A percentile compares a stretch with the other conserved stretches of the same genome.
These are phyloP conservation scores for Aspergillus flavus DNA, from an alignment of 2,329 filamentous ascomycete genomes.

Conservation along the genomic window DNA sequence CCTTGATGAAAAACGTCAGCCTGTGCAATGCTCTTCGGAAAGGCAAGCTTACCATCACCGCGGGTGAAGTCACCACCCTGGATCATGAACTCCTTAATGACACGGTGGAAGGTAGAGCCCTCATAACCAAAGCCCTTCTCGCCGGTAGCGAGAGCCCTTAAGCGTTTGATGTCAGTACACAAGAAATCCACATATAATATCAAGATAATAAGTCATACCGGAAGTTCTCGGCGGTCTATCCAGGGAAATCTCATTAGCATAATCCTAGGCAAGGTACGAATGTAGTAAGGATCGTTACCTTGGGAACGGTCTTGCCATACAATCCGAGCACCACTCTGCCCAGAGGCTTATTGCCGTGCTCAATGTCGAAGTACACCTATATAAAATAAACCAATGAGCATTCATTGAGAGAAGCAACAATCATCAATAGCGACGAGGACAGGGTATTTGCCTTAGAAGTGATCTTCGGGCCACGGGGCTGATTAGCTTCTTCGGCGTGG, in stretches of 20 bases:
- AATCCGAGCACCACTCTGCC: slow-evolving; percentile 66
- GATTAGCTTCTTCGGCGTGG: slow-evolving; percentile 69
- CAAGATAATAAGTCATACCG: slow-evolving; percentile 42
- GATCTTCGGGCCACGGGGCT: slow-evolving; percentile 76
- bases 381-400: slow-evolving; percentile 14
- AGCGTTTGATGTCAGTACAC: slow-evolving; percentile 15
- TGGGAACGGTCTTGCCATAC: slow-evolving; percentile 68
- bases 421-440: neutral
- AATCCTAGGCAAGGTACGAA: neutral
- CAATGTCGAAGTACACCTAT: slow-evolving; percentile 67
- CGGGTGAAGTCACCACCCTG: slow-evolving; percentile 70
- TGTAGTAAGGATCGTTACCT: slow-evolving; percentile 46
- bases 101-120: slow-evolving; percentile 68
- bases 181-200: neutral
- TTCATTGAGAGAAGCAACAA: neutral
- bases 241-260: slow-evolving; percentile 17
- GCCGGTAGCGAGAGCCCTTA: slow-evolving; percentile 62
- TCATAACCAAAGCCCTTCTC: slow-evolving; percentile 70
- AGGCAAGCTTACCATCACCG: slow-evolving; percentile 53
- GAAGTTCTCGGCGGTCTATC: slow-evolving; percentile 66
- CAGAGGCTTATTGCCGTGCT: slow-evolving; percentile 63
- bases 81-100: slow-evolving; percentile 73
- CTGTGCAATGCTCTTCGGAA: neutral
- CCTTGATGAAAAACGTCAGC: slow-evolving; percentile 39
- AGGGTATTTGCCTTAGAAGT: slow-evolving; percentile 73